These are phyloP conservation scores for Suhomyces ambrosiae DNA, from an alignment of 1,139 yeast species.

Conservation along the genomic window DNA sequence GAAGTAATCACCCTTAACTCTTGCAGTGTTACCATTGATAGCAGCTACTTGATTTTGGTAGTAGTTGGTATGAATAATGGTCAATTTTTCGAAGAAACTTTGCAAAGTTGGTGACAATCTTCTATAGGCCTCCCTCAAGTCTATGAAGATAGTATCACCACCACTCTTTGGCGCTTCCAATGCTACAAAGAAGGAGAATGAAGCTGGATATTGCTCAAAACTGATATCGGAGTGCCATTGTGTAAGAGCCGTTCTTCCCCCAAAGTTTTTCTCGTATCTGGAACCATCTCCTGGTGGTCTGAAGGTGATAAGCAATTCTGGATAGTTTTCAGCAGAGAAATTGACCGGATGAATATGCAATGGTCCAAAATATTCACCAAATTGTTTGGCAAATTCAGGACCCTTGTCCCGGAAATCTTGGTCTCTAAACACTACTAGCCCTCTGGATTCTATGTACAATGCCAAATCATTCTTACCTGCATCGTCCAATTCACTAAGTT, in stretches of 20 bases:
- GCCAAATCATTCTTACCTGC: slow-evolving; percentile 38
- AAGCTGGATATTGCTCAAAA: slow-evolving; percentile 35
- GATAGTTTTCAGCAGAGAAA: slow-evolving; percentile 29
- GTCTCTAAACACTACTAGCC: slow-evolving; percentile 32
- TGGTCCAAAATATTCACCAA: slow-evolving; percentile 35
- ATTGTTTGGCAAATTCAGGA: slow-evolving; percentile 30
- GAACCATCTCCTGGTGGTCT: slow-evolving; percentile 31
- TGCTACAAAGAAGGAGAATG: slow-evolving; percentile 34
- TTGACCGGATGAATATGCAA: slow-evolving; percentile 37
- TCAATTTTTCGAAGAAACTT: slow-evolving; percentile 30
- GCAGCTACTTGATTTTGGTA: slow-evolving; percentile 25
- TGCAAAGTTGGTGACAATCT: slow-evolving; percentile 34
- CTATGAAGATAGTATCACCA: slow-evolving; percentile 38
- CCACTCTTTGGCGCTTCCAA: slow-evolving; percentile 36
- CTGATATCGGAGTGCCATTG: slow-evolving; percentile 38
- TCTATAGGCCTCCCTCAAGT: slow-evolving; percentile 34
- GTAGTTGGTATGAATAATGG: slow-evolving; percentile 27
- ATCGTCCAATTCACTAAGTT: slow-evolving; percentile 34
- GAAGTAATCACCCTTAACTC: slow-evolving; percentile 25
- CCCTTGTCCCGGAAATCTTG: slow-evolving; percentile 38
- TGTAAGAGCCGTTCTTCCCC: slow-evolving; percentile 18
- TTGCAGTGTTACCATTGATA: slow-evolving; percentile 18
- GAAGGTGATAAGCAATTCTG: slow-evolving; percentile 33
- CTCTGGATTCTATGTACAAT: slow-evolving; percentile 33
- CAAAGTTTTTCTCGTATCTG: slow-evolving; percentile 26